Base-by-base conservation (phyloP, 1,139 yeast species). In the Casaregolazyma lundiana region DNA sequence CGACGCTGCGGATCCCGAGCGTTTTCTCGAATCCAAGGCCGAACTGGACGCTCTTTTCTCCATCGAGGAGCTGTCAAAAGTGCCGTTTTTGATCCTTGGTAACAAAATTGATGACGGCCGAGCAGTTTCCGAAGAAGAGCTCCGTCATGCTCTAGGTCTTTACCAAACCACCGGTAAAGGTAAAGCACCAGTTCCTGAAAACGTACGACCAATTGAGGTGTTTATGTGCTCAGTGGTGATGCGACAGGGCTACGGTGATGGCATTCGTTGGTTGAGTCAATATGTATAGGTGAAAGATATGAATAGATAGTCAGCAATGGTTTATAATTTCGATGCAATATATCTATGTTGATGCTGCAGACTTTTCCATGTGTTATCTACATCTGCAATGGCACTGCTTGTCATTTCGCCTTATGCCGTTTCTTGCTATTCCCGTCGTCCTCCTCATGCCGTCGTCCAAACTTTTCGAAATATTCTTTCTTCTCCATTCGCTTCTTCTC, bases 161-260 rank as follows among this genome's bases (percentile, higher is more conserved):
- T 83, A 79, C 69, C 81, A 81, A 61, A 89, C 96, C 53, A 89
- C 96, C 37, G 97, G 97, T 61, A 86, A 84, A 70, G 81, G 81
- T 54, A 82, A 81, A 54, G 77, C 73, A 43, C 82, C 83, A 62
- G 73, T 87, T 56, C 77, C 78, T 35, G 89, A 82, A 52, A 84
- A 82, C 52, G 77, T 77, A 59, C 84, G 98, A 73, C 97, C 99
- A 45, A 82, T 92, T 51, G 99, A 92, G 72, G 81, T 92, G 41
- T 94, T 81, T 70, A 92, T 94, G 97, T 92, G 96, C 69, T 88
- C 96, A 26, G 96, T 92, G 53, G 95, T 88, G 48, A 84, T 87
- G 95, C 87, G 96, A 77, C 87, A 86, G 67, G 97, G 97, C 58
- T 89, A 89, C 70, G 92, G 94, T 50, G 96, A 89, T 59, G 97